Evolutionary conservation across 352 stramenopile species (phyloP), one percentile per base, ranked within the genome.

Genomic region (Blastocystis sp.): DNA sequence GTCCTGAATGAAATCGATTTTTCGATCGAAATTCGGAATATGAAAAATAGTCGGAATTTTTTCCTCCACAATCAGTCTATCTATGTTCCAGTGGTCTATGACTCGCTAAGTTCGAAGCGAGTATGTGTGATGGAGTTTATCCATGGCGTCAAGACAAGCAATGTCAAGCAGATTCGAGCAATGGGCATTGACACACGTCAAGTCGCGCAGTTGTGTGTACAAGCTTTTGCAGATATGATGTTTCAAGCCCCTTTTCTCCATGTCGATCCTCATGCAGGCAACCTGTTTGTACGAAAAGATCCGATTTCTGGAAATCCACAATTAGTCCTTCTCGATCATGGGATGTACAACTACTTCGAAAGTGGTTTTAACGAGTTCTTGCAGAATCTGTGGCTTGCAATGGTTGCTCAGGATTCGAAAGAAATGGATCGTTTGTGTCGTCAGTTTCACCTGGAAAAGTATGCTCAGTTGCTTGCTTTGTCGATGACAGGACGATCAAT

Each of bases 301-400:
- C 23, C 15, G 4, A 45, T 13, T 6, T 15, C 29, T n/a, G 56
- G 34, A 47, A 45, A 66, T 6, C 73, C 92, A 37, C 93, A 96
- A 90, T 89, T 96, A 37, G 93, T 96, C 45, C 87, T 96, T 34
- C 91, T 96, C 0, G 94, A 96, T 79, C 94, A 96, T 82, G 94
- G 94, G 23, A 92, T 96, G 20, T 96, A 96, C 66, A 92, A 93
- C 4, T 92, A 95, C 55, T 90, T 96, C 20, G 93, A 96, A 37
- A 90, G 92, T n/a, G 91, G 92, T 9, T 96, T 96, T 69, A 15
- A 92, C 92, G 56, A 93, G 93, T 20, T 95, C 95, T 90, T 96
- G 93, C 68, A 93, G 94, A 76, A 84, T 7, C 82, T 96, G 59
- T 96, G 94, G 94, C 92, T 94, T 69, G 94, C 93, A n/a, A 95